Conservation (phyloP, 805 yeast genomes). For the Citeromyces matritensis region DNA sequence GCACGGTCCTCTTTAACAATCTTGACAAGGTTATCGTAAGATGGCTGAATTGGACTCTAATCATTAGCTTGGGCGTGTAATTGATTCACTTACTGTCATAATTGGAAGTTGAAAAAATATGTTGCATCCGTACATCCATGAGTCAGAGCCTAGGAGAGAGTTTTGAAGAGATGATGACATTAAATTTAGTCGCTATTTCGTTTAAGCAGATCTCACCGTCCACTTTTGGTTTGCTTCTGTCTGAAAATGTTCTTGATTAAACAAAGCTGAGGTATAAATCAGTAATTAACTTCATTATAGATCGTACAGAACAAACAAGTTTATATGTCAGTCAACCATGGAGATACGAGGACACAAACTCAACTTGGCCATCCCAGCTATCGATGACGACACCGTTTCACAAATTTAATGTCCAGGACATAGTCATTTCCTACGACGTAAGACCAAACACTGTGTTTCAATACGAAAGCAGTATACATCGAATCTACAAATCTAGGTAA, state of each 20-base stretch:
- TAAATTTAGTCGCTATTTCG: not conserved
- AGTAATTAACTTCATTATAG: not conserved
- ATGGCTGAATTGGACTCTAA: slow-evolving; percentile 28
- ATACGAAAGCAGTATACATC: too few relatives aligned
- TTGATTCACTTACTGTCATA: slow-evolving; percentile 1
- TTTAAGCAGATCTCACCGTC: slow-evolving; percentile 1
- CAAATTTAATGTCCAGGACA: too few relatives aligned
- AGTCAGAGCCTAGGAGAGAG: slow-evolving; percentile 1
- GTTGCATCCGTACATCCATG: not conserved
- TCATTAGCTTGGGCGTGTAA: not conserved
- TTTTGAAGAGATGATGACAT: slow-evolving; percentile 1
- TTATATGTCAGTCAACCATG: too few relatives aligned
- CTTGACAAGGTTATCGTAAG: slow-evolving; percentile 24
- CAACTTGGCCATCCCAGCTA: too few relatives aligned
- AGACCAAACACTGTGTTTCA: too few relatives aligned
- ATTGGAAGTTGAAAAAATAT: slow-evolving; percentile 4
- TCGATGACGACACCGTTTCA: too few relatives aligned
- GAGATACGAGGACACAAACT: too few relatives aligned
- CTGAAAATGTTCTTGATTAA: too few relatives aligned
- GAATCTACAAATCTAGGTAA: too few relatives aligned
- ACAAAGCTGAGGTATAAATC: too few relatives aligned
- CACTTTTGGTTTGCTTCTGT: too few relatives aligned
- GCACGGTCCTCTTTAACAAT: slow-evolving; percentile 21
- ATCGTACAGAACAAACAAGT: not conserved
- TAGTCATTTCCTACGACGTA: too few relatives aligned